Base-by-base conservation (phyloP, 306 rosid genomes). In the Begonia loranthoides region DNA sequence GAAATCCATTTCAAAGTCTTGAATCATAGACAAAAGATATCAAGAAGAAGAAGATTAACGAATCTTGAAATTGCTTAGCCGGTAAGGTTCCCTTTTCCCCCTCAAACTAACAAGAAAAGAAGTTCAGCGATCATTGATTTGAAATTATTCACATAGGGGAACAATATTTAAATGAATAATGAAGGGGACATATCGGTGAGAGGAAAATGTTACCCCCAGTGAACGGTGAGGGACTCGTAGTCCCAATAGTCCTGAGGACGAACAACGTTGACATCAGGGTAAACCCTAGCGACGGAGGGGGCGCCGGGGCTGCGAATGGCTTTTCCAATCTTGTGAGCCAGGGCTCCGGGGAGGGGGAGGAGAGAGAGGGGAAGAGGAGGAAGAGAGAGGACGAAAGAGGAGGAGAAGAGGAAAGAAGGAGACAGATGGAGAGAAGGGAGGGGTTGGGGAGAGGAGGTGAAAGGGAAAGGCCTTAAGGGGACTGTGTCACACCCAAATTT, bases 221-320 rank as follows among this genome's bases (percentile, higher is more conserved):
- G 94, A 39, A 87, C 94, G 77, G 83, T 72, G 65, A 87, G 96
- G 65, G 94, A 51, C 70, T 87, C 96, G 58, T 87, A 87, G 73
- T 87, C 94, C 96, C 87, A 87, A 58, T 87, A 87, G 17, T 87
- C 96, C 65, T 87, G 83, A 43, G 96, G 96, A 28, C 96, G 96
- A 61, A 87, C 59, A 10, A 87, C 87, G 84, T 87, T 87, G 69
- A 87, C 58, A 34, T 87, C 96, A 54, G 85, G 41, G 62, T 80
- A 87, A 58, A 80, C 83, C 87, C 90, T 72, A 39, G 96, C 82
- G 62, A 80, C 80, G 45, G 96, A 87, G 64, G 88, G 68, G 46
- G 92, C 99, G 83, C 99, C 99, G 24, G 99, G 83, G 28, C 94
- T 94, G 83, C 99, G 99, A 50, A 80, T 75, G 49, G 95, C 64